Base-by-base conservation (phyloP, 495 filamentous ascomycete species). In the Aspergillus heteromorphus region DNA sequence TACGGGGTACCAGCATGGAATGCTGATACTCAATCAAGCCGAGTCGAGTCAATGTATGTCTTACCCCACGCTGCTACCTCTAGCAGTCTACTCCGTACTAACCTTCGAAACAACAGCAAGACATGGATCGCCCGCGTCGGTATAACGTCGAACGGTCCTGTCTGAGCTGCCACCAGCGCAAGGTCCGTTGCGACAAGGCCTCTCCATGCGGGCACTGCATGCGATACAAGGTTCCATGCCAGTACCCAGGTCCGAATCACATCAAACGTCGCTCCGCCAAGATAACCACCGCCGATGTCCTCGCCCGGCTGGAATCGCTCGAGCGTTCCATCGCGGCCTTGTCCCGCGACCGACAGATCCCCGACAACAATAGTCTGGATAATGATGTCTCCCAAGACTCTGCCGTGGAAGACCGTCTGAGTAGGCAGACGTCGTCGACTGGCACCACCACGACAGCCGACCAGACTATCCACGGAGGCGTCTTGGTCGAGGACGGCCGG, bases 91-190 rank as follows among this genome's bases (percentile, higher is more conserved):
- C n/a, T n/a, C n/a, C n/a, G n/a, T n/a, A n/a, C n/a, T n/a, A n/a
- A n/a, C n/a, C n/a, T n/a, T n/a, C n/a, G n/a, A n/a, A n/a, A n/a
- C n/a, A n/a, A n/a, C 2, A 48, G 19, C 45, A 47, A 10, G 8
- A 14, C 0, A 50, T 50, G 48, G 48, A 50, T 20, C 29, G 18
- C 7, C 16, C n/a, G 0, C 29, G 48, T 4, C 48, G 48, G 29
- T 50, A 50, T 29, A 50, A 50, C 18, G 48, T 50, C 10, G 48
- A 50, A 40, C 65, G 69, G 13, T 72, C 70, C 17, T 73, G 70
- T 54, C 45, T 73, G 29, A 61, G 64, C 29, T 73, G 70, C 53
- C 67, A 71, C 53, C 64, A 65, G 51, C 64, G 69, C 40, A 73
- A 73, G 45, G 60, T 74, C 53, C 59, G 62, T 16, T 74, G 72